Evolutionary conservation across 495 filamentous ascomycete genomes (phyloP).

Genomic region (Podospora didyma): DNA sequence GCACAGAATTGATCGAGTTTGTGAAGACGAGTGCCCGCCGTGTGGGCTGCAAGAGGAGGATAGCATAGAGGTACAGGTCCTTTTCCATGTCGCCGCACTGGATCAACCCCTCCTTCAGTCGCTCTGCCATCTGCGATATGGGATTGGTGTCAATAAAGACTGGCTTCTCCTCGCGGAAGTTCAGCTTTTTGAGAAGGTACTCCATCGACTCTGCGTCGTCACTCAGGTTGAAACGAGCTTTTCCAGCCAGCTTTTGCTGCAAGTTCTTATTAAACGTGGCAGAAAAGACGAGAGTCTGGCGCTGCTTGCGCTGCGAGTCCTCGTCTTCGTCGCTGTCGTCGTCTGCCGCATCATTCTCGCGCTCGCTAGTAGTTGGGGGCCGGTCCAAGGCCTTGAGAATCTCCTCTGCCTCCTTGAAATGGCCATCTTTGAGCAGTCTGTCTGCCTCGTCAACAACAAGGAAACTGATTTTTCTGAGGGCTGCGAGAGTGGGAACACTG

Average conservation of each 20-base stretch:
- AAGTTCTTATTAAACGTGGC: constrained; percentile 89
- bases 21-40: constrained; percentile 82
- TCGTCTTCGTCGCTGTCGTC: constrained; percentile 28
- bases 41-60: constrained; percentile 78
- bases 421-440: constrained; percentile 82
- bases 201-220: constrained; percentile 79
- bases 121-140: constrained; percentile 75
- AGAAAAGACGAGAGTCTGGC: constrained; percentile 94
- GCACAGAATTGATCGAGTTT: constrained; percentile 91
- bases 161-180: constrained; percentile 76
- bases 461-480: constrained; percentile 69
- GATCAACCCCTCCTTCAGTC: constrained; percentile 83
- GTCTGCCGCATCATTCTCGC: constrained; percentile 31
- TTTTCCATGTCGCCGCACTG: constrained; percentile 93
- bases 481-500: constrained; percentile 46
- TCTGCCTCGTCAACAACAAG: constrained; percentile 95
- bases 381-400: constrained; percentile 74
- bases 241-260: constrained; percentile 84
- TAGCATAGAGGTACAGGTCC: constrained; percentile 89
- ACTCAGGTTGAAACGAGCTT: constrained; percentile 62
- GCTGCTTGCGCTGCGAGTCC: constrained; percentile 24
- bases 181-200: constrained; percentile 84
- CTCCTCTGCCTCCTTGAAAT: constrained; percentile 90
- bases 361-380: constrained; percentile 30
- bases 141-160: constrained; percentile 93